A percentile compares a stretch with the other conserved stretches of the same genome.
phyloP scores from a whole-genome alignment of 768 basidiomycete genomes.

The Pulveroboletus ravenelii region DNA sequence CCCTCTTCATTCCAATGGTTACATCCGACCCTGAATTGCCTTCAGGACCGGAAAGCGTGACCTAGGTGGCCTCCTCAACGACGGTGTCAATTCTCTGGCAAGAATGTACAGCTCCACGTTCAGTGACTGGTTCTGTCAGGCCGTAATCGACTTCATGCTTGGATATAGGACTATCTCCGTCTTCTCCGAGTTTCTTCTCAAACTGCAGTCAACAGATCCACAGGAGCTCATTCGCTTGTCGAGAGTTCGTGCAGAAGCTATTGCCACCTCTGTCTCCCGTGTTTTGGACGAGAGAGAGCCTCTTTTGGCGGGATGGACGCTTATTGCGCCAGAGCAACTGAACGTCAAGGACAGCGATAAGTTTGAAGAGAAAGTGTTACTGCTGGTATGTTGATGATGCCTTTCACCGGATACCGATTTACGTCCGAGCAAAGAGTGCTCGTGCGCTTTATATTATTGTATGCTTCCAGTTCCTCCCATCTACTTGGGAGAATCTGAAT shows the following conservation, averaged over 20 bases:
- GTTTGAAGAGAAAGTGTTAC: conserved; percentile 91
- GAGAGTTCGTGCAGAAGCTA: conserved; percentile 86
- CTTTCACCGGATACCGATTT: neutral
- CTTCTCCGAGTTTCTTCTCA: conserved; percentile 90
- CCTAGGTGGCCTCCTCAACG: conserved; percentile 84
- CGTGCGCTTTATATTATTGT: conserved; percentile 76
- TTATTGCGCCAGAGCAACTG: conserved; percentile 78
- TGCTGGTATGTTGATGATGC: conserved; percentile 58
- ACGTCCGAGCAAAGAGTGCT: conserved; percentile 25
- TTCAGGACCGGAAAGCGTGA: conserved; percentile 92
- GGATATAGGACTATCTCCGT: conserved; percentile 83
- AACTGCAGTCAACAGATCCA: conserved; percentile 88
- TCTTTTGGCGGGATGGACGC: conserved; percentile 83
- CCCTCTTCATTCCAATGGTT: neutral
- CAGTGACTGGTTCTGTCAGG: conserved; percentile 96
- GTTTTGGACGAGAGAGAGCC: conserved; percentile 75
- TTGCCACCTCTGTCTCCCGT: conserved; percentile 79
- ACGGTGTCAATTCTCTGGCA: conserved; percentile 92
- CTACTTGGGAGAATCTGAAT: conserved; percentile 1
- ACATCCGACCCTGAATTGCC: conserved; percentile 5
- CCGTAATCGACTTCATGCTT: conserved; percentile 89
- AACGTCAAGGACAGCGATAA: conserved; percentile 68
- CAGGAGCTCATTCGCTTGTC: conserved; percentile 83
- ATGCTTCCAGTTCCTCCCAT: conserved; percentile 27
- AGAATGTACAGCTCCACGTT: conserved; percentile 87